Evolutionary conservation across 2,329 filamentous ascomycete species (phyloP), one percentile per base, ranked within the genome.

Genomic region (Microcyclospora tardicrescens): DNA sequence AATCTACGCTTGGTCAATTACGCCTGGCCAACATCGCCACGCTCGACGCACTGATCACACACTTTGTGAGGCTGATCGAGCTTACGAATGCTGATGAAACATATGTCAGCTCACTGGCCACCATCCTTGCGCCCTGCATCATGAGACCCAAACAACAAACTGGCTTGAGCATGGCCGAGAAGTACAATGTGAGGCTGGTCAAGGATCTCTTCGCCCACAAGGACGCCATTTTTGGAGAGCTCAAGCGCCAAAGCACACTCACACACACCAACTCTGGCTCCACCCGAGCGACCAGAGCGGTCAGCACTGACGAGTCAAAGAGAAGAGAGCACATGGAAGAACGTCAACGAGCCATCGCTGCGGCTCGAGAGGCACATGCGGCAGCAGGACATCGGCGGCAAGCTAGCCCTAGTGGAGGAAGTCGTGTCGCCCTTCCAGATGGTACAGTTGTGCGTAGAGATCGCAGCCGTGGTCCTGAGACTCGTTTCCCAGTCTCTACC

Each of bases 21-120:
- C 82, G 89, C 44, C 78, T 98, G 40, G 86, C 91, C 47, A 98
- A 98, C 61, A 98, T 98, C 61, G 91, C 91, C 35, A 96, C 91
- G n/a, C 77, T 98, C 43, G 91, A 98, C 61, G 91, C 91, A 31
- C 83, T 94, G 58, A 93, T 93, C 72, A 96, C 93, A 49, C 91
- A 98, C 64, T 96, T 98, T 60, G 95, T 89, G 30, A 83, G 91
- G 43, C 70, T 98, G 43, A 93, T 98, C 56, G 91, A 98, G 60
- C 72, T 98, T 46, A 98, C 91, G 2, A 96, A 89, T 11, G 91
- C 91, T 27, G 89, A 94, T 50, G 91, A 98, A 57, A 67, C 77
- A 33, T 98, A 93, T 57, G 66, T 93, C 41, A 59, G 79, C 10
- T 68, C 78, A 29, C 73, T 98, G 30, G 83, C 86, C 2, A 77